These are phyloP conservation scores for Porphyrellus cyaneotinctus DNA, from an alignment of 768 basidiomycete genomes.

Conservation along the genomic window DNA sequence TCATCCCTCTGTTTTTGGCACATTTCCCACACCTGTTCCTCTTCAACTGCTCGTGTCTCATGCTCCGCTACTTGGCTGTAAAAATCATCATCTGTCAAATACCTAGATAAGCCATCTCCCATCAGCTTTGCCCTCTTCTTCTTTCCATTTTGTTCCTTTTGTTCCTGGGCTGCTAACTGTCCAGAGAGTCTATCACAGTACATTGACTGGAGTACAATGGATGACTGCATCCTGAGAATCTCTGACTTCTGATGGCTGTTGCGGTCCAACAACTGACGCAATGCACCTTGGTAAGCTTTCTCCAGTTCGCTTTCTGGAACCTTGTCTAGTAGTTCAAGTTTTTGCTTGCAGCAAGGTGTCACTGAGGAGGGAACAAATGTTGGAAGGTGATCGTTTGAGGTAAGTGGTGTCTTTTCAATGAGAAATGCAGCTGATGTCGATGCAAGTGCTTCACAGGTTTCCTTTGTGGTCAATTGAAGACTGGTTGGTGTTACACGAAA, in stretches of 20 bases:
- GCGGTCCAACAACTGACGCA: background rate
- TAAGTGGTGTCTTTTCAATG: background rate
- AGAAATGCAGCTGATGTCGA: background rate
- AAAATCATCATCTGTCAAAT: slow-evolving; percentile 24
- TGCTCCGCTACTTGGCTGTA: slow-evolving; percentile 5
- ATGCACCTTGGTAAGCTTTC: background rate
- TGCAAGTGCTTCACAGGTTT: background rate
- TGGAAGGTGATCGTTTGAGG: background rate
- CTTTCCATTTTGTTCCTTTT: slow-evolving; percentile 10
- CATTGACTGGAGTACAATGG: background rate
- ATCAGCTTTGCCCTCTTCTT: slow-evolving; percentile 5
- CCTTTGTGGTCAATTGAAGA: too few relatives aligned
- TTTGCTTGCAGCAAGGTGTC: background rate
- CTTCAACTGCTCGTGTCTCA: slow-evolving; percentile 1
- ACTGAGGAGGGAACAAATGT: background rate
- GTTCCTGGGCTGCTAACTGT: slow-evolving; percentile 16
- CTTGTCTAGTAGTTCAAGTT: background rate
- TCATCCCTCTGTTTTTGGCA: background rate
- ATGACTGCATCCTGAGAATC: background rate
- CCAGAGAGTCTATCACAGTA: slow-evolving; percentile 11
- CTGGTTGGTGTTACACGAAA: too few relatives aligned
- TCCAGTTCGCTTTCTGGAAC: background rate
- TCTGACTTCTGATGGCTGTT: background rate
- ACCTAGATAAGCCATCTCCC: slow-evolving; percentile 20
- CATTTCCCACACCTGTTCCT: background rate